Evolutionary conservation across 306 rosid species (phyloP).

Genomic region (Canavalia ensiformis): DNA sequence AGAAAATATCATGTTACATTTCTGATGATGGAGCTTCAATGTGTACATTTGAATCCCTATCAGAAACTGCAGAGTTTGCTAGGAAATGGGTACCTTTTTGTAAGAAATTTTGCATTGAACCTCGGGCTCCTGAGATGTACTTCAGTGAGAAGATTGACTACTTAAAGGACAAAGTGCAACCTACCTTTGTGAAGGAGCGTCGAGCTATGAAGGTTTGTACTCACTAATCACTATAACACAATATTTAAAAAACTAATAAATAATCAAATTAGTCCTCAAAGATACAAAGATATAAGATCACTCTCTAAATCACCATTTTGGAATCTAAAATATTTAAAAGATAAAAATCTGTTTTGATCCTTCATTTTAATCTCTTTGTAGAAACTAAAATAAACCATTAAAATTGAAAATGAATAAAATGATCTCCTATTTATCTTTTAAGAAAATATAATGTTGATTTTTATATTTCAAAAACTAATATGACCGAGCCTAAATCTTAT

Average conservation of each 20-base stretch:
- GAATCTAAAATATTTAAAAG: too few relatives aligned
- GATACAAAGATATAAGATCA: too few relatives aligned
- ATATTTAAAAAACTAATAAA: not conserved
- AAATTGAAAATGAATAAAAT: too few relatives aligned
- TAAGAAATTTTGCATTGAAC: conserved; percentile 79
- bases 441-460: too few relatives aligned
- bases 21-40: conserved; percentile 96
- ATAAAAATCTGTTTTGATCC: too few relatives aligned
- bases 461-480: too few relatives aligned
- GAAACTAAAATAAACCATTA: too few relatives aligned
- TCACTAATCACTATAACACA: not conserved
- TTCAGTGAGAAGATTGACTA: conserved; percentile 85
- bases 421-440: too few relatives aligned
- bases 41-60: conserved; percentile 83
- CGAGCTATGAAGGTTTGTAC: conserved; percentile 87
- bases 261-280: not conserved
- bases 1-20: conserved; percentile 82
- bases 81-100: conserved; percentile 95
- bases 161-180: conserved; percentile 90
- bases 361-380: too few relatives aligned
- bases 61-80: conserved; percentile 89
- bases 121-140: conserved; percentile 90
- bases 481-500: too few relatives aligned
- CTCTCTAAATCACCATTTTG: too few relatives aligned
- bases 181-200: conserved; percentile 90